phyloP scores from a whole-genome alignment of 495 filamentous ascomycete genomes.

The Darksidea phi region DNA sequence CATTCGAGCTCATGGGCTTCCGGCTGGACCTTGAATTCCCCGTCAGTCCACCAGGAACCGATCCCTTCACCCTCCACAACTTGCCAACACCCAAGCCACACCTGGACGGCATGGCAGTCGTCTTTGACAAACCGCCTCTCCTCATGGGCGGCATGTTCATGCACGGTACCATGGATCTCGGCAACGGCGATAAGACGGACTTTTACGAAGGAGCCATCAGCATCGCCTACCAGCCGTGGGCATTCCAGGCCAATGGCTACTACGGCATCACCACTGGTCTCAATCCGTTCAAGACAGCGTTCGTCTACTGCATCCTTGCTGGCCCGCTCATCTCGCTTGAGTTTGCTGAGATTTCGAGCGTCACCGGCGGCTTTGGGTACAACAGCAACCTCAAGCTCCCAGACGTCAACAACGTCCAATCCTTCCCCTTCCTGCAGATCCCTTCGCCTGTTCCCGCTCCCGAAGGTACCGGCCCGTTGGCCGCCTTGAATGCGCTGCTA shows the following conservation, averaged over 20 bases:
- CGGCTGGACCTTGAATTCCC: not conserved
- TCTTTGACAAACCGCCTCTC: slow-evolving; percentile 46
- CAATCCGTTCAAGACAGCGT: not conserved
- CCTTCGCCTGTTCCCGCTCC: no score
- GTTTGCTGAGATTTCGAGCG: slow-evolving; percentile 24
- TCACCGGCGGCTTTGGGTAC: slow-evolving; percentile 41
- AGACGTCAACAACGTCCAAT: not conserved
- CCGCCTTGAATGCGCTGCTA: no score
- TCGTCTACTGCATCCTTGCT: slow-evolving; percentile 1
- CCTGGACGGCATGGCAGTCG: slow-evolving; percentile 44
- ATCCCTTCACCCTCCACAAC: not conserved
- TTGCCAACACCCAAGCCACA: slow-evolving; percentile 3
- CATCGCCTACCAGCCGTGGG: slow-evolving; percentile 1
- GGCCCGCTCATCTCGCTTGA: not conserved
- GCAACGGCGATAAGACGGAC: slow-evolving; percentile 6
- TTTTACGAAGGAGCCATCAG: slow-evolving; percentile 40
- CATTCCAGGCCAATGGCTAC: slow-evolving; percentile 15
- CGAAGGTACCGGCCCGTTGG: no score
- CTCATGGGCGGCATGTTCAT: slow-evolving; percentile 45
- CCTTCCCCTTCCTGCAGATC: not conserved
- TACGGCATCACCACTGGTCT: not conserved
- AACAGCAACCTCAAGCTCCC: not conserved
- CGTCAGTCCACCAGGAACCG: no score
- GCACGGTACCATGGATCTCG: slow-evolving; percentile 15
- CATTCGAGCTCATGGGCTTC: not conserved